These are phyloP conservation scores for Lactarius indigo DNA, from an alignment of 768 basidiomycete genomes.

Conservation along the genomic window DNA sequence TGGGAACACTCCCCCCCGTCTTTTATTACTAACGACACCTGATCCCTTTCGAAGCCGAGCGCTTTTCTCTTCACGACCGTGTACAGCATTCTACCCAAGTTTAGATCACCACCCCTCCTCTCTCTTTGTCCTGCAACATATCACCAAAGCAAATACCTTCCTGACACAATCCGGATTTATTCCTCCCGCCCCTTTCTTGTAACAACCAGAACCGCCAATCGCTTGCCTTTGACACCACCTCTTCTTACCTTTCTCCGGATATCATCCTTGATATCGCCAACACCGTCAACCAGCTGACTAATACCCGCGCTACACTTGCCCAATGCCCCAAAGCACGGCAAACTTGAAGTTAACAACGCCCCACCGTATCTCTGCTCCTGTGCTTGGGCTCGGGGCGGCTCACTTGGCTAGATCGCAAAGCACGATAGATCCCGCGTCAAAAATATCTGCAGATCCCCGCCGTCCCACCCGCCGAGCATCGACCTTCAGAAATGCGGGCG, in stretches of 20 bases:
- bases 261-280: slow-evolving; percentile 82
- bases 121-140: no score
- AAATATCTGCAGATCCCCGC: slow-evolving; percentile 45
- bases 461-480: slow-evolving; percentile 83
- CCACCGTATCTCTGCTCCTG: slow-evolving; percentile 29
- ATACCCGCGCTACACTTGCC: slow-evolving; percentile 80
- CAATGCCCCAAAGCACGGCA: slow-evolving; percentile 37
- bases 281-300: slow-evolving; percentile 35
- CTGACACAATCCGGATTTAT: slow-evolving; percentile 78
- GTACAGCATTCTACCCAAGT: no score
- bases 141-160: no score
- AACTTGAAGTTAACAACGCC: no score
- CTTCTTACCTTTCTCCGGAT: slow-evolving; percentile 79
- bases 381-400: slow-evolving; percentile 49
- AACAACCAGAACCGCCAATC: slow-evolving; percentile 65
- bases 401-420: slow-evolving; percentile 86
- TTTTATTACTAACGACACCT: no score
- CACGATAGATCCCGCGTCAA: slow-evolving; percentile 61
- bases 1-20: no score
- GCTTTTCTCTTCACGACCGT: no score
- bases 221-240: slow-evolving; percentile 52
- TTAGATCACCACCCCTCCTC: no score
- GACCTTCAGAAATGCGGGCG: slow-evolving; percentile 62
- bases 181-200: slow-evolving; percentile 63
- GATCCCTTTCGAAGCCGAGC: no score